A percentile compares a stretch with the other conserved stretches of the same genome.
Evolutionary conservation across 2,329 filamentous ascomycete species (phyloP).

Genomic region (Alternaria burnsii): DNA sequence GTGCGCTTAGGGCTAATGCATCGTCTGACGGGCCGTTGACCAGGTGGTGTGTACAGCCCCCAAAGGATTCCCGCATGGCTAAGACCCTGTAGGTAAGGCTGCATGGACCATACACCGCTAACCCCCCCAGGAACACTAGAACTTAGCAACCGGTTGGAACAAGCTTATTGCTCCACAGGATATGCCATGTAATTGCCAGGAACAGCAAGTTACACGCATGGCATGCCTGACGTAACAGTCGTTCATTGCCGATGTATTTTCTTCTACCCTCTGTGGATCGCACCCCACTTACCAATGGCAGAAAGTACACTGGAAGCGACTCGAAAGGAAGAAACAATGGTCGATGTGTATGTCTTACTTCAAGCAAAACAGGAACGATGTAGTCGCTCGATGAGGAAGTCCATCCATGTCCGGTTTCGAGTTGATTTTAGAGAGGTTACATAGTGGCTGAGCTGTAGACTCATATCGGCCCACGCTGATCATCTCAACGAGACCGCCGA

Average conservation of each 20-base stretch:
- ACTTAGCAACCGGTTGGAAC: slow-evolving; percentile 25
- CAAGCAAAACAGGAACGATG: not conserved
- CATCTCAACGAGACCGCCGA: not conserved
- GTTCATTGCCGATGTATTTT: not conserved
- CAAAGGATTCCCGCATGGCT: slow-evolving; percentile 23
- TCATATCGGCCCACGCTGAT: slow-evolving; percentile 1
- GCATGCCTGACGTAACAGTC: slow-evolving; percentile 1
- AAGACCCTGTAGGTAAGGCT: slow-evolving; percentile 37
- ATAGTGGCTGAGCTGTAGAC: slow-evolving; percentile 3
- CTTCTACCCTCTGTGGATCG: not conserved
- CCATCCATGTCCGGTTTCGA: not conserved
- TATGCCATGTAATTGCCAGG: slow-evolving; percentile 1
- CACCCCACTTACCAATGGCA: not conserved
- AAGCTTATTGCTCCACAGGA: slow-evolving; percentile 41
- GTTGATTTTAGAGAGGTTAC: not conserved
- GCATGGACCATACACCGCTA: slow-evolving; percentile 40
- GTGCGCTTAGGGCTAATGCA: slow-evolving; percentile 27
- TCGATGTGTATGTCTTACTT: not conserved
- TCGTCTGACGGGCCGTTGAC: slow-evolving; percentile 28
- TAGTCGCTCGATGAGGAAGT: not conserved
- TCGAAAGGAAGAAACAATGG: not conserved
- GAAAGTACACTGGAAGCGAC: slow-evolving; percentile 1
- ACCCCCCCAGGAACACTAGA: slow-evolving; percentile 23
- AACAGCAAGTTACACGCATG: slow-evolving; percentile 1
- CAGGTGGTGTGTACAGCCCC: slow-evolving; percentile 28